Base-by-base conservation (phyloP, 495 filamentous ascomycete genomes). In the Ramalina peruviana region DNA sequence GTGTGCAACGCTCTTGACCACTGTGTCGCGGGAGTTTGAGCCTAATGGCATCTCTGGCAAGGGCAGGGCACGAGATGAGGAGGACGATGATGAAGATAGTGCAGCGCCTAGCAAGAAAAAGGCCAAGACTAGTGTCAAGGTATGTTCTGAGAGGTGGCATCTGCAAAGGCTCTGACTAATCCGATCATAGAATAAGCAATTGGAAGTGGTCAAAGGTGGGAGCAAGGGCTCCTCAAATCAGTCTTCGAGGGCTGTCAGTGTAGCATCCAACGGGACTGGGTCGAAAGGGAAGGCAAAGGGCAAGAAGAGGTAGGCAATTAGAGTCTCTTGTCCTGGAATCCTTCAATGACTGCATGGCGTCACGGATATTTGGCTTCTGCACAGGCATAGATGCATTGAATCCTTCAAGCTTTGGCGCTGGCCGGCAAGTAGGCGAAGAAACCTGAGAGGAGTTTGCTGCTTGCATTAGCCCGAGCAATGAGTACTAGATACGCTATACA, bases 21-120 rank as follows among this genome's bases (percentile, higher is more conserved):
- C 93, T 3, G 83, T 99, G 21, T 82, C 88, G 30, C 79, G 89
- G 62, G 93, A 99, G 65, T 94, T 96, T 64, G 90, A 96, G 62
- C 45, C 45, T 3, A 48, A 48, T 20, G 45, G 45, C 9, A 36
- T 48, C 9, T 72, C 81, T 43, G 67, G 60, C 3, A 92, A 88
- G 63, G 71, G 70, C 27, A 77, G 81, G 46, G 86, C 86, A 53
- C 72, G 83, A 56, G 83, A 83, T 55, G 78, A 82, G 4, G 82
- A 84, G 26, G 83, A 87, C 3, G 85, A 86, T 50, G 85, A 92
- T 45, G 75, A 95, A 52, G 87, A 90, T 55, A 83, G 86, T 17
- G 75, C 81, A 61, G 80, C 81, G 1, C 88, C 90, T 30, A 81
- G 80, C 1, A 88, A 88, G 77, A 98, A 96, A 78, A 94, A 92